Evolutionary conservation across 2,329 filamentous ascomycete genomes (phyloP).

Genomic region (Simplicillium sp.): DNA sequence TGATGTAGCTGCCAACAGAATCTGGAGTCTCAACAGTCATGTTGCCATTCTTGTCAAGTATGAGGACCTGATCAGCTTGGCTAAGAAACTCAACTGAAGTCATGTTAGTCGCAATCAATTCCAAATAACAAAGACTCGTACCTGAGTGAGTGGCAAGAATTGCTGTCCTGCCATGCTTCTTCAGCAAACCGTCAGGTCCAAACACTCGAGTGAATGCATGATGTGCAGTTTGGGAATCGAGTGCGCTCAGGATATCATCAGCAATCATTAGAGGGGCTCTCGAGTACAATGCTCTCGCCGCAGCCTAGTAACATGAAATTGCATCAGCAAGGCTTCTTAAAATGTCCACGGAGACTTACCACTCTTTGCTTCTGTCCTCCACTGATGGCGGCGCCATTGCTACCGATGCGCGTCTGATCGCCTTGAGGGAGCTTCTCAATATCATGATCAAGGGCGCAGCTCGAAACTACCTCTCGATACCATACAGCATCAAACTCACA

Average conservation of each 20-base stretch:
- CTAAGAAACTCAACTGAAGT: not conserved
- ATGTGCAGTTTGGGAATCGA: not conserved
- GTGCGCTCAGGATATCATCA: not conserved
- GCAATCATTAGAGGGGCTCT: too few relatives aligned
- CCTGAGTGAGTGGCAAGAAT: conserved; percentile 1
- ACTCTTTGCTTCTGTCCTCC: too few relatives aligned
- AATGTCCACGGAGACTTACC: too few relatives aligned
- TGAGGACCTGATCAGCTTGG: not conserved
- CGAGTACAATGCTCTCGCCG: too few relatives aligned
- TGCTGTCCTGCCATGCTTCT: conserved; percentile 3
- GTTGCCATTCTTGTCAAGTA: not conserved
- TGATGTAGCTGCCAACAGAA: too few relatives aligned
- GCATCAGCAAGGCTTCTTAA: too few relatives aligned
- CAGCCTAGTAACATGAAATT: too few relatives aligned
- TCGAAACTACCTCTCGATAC: not conserved
- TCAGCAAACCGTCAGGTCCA: not conserved
- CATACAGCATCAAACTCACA: not conserved
- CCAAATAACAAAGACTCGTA: conserved; percentile 9
- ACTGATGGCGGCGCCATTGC: too few relatives aligned
- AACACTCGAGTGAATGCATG: not conserved
- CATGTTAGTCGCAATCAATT: too few relatives aligned
- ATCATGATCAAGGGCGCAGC: not conserved
- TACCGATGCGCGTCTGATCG: not conserved
- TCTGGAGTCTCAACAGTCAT: too few relatives aligned
- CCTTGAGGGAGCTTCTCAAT: not conserved